phyloP scores from a whole-genome alignment of 495 filamentous ascomycete genomes.

The Tuber magnatum region DNA sequence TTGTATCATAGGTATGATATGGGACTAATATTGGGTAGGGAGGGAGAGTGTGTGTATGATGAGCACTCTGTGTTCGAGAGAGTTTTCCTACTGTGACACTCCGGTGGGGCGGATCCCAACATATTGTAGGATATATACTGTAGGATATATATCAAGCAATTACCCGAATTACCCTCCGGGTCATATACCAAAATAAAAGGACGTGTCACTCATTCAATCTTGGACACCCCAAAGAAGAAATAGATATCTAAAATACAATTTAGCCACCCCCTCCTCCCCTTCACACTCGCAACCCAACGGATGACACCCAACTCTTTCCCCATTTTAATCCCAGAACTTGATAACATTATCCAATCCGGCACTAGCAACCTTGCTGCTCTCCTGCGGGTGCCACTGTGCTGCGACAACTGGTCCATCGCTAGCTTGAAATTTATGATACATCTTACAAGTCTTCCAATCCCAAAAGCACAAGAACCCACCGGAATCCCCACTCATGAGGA shows the following conservation, averaged over 20 bases:
- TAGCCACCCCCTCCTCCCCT: background rate
- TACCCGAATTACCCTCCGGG: background rate
- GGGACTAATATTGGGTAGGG: background rate
- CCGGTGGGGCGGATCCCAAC: background rate
- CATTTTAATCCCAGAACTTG: slow-evolving; percentile 81
- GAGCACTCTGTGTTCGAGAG: background rate
- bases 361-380: slow-evolving; percentile 86
- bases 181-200: background rate
- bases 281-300: background rate
- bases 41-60: background rate
- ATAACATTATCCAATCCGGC: slow-evolving; percentile 83
- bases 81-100: background rate
- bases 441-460: slow-evolving; percentile 98
- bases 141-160: background rate
- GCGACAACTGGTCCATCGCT: slow-evolving; percentile 71
- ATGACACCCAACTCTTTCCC: background rate
- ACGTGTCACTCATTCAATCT: background rate
- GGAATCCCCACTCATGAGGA: slow-evolving; percentile 73
- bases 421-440: slow-evolving; percentile 90
- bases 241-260: background rate
- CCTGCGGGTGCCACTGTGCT: slow-evolving; percentile 88
- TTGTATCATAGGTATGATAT: too few species aligned
- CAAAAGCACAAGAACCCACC: slow-evolving; percentile 89
- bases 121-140: background rate
- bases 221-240: background rate